phyloP scores from a whole-genome alignment of 73 alveolate genomes.

The Paramecium octaurelia region DNA sequence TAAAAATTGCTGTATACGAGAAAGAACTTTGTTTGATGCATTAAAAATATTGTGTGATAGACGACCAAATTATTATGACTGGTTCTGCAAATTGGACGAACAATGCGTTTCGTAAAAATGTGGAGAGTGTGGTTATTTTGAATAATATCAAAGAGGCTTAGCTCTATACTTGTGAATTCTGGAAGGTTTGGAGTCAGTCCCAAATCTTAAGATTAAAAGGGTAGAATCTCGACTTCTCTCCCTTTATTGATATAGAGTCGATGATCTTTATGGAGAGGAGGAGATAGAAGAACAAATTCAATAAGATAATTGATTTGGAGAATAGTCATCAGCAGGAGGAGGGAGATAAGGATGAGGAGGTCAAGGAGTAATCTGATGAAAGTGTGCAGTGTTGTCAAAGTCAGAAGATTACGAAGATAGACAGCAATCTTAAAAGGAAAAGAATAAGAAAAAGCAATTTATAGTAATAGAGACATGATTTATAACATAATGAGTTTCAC shows the following conservation, averaged over 20 bases:
- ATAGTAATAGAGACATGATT: background rate
- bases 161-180: background rate
- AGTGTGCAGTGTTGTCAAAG: background rate
- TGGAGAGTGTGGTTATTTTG: background rate
- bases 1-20: background rate
- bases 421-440: background rate
- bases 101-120: background rate
- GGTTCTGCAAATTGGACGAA: slow-evolving; percentile 10
- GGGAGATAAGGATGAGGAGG: background rate
- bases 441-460: background rate
- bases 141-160: background rate
- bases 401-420: background rate
- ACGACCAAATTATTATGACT: background rate
- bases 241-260: background rate
- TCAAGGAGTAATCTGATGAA: background rate
- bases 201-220: background rate
- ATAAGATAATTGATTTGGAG: background rate
- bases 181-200: background rate
- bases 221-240: background rate
- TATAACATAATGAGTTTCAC: background rate
- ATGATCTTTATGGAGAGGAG: background rate
- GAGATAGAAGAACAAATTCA: background rate
- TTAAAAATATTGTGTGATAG: slow-evolving; percentile 2
- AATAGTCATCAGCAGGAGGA: background rate
- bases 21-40: background rate